These are phyloP conservation scores for Yamadazyma triangularis DNA, from an alignment of 1,139 yeast species.

Conservation along the genomic window DNA sequence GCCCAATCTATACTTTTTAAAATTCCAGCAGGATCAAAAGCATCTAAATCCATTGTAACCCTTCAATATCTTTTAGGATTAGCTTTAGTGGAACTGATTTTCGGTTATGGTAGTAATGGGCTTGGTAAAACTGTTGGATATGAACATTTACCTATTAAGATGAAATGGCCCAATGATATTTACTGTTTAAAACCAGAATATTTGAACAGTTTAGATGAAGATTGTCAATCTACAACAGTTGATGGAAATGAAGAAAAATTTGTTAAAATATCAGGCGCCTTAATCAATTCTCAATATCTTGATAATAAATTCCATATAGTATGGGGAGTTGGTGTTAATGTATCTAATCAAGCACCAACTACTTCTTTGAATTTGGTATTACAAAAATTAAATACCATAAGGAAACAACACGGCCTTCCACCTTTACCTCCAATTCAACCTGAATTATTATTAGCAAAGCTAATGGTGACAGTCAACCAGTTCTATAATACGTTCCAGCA, in stretches of 20 bases:
- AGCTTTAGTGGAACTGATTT: slow-evolving; percentile 77
- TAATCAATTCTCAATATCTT: slow-evolving; percentile 73
- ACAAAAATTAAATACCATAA: slow-evolving; percentile 49
- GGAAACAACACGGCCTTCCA: slow-evolving; percentile 35
- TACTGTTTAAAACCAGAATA: slow-evolving; percentile 69
- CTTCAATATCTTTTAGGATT: slow-evolving; percentile 82
- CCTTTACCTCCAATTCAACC: slow-evolving; percentile 48
- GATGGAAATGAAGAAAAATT: slow-evolving; percentile 47
- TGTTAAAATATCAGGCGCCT: slow-evolving; percentile 78
- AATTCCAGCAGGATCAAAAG: slow-evolving; percentile 45
- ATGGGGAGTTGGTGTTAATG: slow-evolving; percentile 86
- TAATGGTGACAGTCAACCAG: slow-evolving; percentile 60
- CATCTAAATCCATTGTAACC: slow-evolving; percentile 53
- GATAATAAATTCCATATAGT: slow-evolving; percentile 57
- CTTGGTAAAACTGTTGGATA: slow-evolving; percentile 50
- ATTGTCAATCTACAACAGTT: slow-evolving; percentile 23
- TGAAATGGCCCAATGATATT: slow-evolving; percentile 98
- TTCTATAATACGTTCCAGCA: slow-evolving; percentile 55
- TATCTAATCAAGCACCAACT: slow-evolving; percentile 85
- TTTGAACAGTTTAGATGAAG: slow-evolving; percentile 25
- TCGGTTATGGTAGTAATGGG: slow-evolving; percentile 48
- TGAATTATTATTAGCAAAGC: slow-evolving; percentile 68
- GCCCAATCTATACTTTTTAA: slow-evolving; percentile 74
- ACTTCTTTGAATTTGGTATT: slow-evolving; percentile 77
- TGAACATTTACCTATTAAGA: slow-evolving; percentile 68